Evolutionary conservation across 225 moss, liverwort and hornwort species (phyloP).

Genomic region (Bryum argenteum): DNA sequence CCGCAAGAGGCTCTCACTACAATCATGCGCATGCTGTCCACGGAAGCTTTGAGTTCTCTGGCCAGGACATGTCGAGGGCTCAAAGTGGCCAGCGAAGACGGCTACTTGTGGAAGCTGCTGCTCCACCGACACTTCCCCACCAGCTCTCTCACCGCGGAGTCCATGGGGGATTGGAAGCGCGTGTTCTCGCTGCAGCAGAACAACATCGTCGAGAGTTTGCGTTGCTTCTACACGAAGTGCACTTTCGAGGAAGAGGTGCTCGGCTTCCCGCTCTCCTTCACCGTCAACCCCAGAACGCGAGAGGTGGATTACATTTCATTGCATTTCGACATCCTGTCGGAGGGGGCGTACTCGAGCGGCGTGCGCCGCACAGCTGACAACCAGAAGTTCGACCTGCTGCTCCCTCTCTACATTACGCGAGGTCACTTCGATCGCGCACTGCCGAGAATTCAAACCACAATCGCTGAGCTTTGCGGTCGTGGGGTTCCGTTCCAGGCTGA

Average conservation of each 20-base stretch:
- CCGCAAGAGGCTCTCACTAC: slow-evolving; percentile 15
- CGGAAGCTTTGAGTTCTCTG: slow-evolving; percentile 23
- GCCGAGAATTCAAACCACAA: slow-evolving; percentile 9
- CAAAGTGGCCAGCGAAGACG: slow-evolving; percentile 22
- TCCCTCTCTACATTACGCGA: slow-evolving; percentile 25
- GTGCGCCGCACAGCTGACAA: slow-evolving; percentile 21
- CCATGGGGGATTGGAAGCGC: slow-evolving; percentile 24
- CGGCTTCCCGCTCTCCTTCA: slow-evolving; percentile 22
- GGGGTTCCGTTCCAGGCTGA: neutral
- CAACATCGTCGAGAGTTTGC: slow-evolving; percentile 23
- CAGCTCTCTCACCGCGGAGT: neutral
- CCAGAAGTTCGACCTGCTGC: neutral
- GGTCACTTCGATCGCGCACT: slow-evolving; percentile 25
- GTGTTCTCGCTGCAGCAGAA: slow-evolving; percentile 18
- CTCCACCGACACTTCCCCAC: slow-evolving; percentile 20
- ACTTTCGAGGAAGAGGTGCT: slow-evolving; percentile 25
- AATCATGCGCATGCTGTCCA: slow-evolving; percentile 15
- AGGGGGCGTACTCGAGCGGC: slow-evolving; percentile 9
- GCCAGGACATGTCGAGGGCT: slow-evolving; percentile 28
- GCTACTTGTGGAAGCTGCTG: slow-evolving; percentile 27
- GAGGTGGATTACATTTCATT: slow-evolving; percentile 20
- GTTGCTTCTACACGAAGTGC: slow-evolving; percentile 21
- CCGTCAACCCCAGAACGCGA: slow-evolving; percentile 20
- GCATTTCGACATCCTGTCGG: slow-evolving; percentile 27
- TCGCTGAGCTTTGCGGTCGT: slow-evolving; percentile 6